Conservation (phyloP, 805 yeast genomes). For the Sugiyamaella qingdaonensis region DNA sequence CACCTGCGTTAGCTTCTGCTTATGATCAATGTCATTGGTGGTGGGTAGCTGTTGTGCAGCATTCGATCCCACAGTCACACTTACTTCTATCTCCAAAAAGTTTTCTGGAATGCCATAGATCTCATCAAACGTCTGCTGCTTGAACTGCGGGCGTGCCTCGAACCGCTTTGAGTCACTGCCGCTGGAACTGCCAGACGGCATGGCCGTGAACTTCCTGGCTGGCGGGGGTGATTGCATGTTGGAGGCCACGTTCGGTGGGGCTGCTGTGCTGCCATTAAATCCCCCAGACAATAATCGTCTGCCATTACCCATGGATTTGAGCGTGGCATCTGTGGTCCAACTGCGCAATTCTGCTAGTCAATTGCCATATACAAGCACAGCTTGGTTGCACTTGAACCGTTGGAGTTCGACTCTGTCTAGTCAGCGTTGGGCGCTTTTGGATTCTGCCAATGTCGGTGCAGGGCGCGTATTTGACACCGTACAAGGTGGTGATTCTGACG, state of each 20-base stretch:
- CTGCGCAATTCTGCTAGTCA: too few species aligned
- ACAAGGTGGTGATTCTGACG: constrained; percentile 22
- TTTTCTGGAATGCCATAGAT: constrained; percentile 93
- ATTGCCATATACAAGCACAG: too few species aligned
- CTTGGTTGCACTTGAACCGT: too few species aligned
- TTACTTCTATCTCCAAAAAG: constrained; percentile 84
- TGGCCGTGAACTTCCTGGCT: constrained; percentile 29
- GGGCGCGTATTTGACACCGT: constrained; percentile 23
- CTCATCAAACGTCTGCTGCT: constrained; percentile 68
- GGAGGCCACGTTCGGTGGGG: constrained; percentile 4
- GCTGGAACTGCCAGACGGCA: constrained; percentile 23
- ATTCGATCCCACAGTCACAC: constrained; percentile 14
- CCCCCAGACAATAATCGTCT: too few species aligned
- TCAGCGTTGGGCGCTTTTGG: too few species aligned
- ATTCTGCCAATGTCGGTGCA: not conserved
- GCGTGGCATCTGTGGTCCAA: too few species aligned
- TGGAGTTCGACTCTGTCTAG: too few species aligned
- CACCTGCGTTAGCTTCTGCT: constrained; percentile 33
- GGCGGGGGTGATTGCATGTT: constrained; percentile 22
- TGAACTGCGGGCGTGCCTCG: constrained; percentile 38
- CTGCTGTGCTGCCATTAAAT: not conserved
- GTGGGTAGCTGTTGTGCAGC: not conserved
- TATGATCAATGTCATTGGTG: not conserved
- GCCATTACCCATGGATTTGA: too few species aligned
- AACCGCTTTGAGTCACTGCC: constrained; percentile 24